Percentiles rank a stretch among this genome's conserved stretches.
These are phyloP conservation scores for Kwoniella mangroviensis DNA, from an alignment of 768 basidiomycete genomes.

Conservation along the genomic window DNA sequence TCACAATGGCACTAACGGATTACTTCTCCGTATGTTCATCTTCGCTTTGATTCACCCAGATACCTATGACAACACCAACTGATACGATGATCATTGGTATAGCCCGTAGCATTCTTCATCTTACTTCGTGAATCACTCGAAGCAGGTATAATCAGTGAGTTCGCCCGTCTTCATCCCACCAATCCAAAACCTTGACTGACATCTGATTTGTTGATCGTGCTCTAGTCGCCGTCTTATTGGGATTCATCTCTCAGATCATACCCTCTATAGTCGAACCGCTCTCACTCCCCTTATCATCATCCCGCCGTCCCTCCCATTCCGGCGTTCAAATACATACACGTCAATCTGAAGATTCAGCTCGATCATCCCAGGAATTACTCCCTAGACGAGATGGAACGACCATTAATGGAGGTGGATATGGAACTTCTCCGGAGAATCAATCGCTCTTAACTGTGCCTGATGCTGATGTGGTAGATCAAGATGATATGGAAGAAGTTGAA, in stretches of 20 bases:
- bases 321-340: not conserved
- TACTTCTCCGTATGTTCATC: constrained; percentile 26
- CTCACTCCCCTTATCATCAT: not conserved
- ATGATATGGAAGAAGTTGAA: constrained; percentile 17
- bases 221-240: constrained; percentile 75
- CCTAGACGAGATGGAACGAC: not conserved
- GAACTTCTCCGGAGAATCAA: constrained; percentile 11
- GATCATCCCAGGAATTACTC: constrained; percentile 21
- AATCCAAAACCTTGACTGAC: not conserved
- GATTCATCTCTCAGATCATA: constrained; percentile 71
- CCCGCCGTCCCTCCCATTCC: constrained; percentile 5
- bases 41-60: too few relatives aligned
- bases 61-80: not conserved
- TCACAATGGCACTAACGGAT: constrained; percentile 32
- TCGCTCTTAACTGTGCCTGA: constrained; percentile 8
- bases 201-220: not conserved
- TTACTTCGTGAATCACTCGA: constrained; percentile 87
- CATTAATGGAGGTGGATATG: constrained; percentile 3
- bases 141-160: constrained; percentile 72
- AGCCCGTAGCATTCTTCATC: constrained; percentile 46
- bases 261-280: constrained; percentile 12
- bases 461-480: constrained; percentile 40
- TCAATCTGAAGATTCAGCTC: constrained; percentile 18
- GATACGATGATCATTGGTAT: not conserved
- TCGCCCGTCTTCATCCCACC: not conserved